Evolutionary conservation across 2,329 filamentous ascomycete genomes (phyloP).

Genomic region (Pseudocercospora macadamiae): DNA sequence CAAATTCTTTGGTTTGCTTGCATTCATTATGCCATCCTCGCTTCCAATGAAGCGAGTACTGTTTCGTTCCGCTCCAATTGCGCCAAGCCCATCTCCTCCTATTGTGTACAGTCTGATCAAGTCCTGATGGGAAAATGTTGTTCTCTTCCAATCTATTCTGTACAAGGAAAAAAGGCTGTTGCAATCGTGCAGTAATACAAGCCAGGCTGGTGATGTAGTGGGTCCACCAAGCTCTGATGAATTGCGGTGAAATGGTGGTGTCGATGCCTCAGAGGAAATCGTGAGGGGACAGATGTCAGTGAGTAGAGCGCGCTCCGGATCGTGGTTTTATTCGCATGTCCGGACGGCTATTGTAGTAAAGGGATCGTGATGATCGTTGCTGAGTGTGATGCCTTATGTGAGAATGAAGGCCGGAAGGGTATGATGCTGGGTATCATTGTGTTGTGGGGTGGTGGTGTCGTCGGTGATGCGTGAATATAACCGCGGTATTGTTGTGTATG

Average conservation of each 20-base stretch:
- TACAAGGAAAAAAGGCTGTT: constrained; percentile 19
- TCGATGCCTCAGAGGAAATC: constrained; percentile 22
- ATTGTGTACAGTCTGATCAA: constrained; percentile 17
- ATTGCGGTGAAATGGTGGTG: constrained; percentile 29
- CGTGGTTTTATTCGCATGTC: constrained; percentile 17
- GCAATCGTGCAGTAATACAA: constrained; percentile 16
- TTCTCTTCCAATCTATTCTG: constrained; percentile 11
- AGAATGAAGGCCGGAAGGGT: constrained; percentile 13
- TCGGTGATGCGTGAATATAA: constrained; percentile 18
- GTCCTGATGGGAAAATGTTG: constrained; percentile 11
- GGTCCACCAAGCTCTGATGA: constrained; percentile 15
- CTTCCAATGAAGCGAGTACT: constrained; percentile 6
- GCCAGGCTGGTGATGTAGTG: constrained; percentile 8
- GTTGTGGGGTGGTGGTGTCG: constrained; percentile 16
- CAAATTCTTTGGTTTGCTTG: not conserved
- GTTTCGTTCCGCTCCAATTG: constrained; percentile 2
- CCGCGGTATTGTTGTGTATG: constrained; percentile 14
- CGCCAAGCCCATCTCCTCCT: constrained; percentile 11
- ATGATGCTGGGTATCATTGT: constrained; percentile 28
- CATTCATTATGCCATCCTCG: not conserved
- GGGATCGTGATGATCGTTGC: constrained; percentile 18
- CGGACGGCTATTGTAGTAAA: constrained; percentile 18
- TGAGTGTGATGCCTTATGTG: constrained; percentile 16
- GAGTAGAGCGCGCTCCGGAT: constrained; percentile 20
- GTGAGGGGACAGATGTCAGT: constrained; percentile 23